Evolutionary conservation across 352 stramenopile genomes (phyloP).

Genomic region (Porosira glacialis): DNA sequence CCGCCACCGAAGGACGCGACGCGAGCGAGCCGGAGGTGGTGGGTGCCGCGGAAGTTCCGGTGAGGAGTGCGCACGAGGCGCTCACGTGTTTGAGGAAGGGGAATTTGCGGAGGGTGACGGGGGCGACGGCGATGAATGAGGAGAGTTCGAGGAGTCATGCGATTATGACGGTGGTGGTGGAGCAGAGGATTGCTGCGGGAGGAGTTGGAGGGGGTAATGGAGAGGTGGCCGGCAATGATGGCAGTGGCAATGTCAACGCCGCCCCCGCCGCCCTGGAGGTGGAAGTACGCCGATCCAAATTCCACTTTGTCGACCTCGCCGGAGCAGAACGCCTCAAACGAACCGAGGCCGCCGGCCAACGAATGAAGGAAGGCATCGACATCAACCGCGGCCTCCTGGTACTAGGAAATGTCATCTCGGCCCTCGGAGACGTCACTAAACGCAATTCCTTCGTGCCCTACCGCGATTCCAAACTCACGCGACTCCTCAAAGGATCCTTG

Average conservation of each 20-base stretch:
- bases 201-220: too few species aligned
- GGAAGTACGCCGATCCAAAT: constrained; percentile 42
- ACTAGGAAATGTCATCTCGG: constrained; percentile 93
- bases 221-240: constrained; percentile 6
- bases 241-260: background rate
- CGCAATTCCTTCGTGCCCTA: constrained; percentile 60
- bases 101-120: constrained; percentile 44
- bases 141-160: constrained; percentile 64
- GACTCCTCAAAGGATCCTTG: constrained; percentile 51
- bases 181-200: constrained; percentile 43
- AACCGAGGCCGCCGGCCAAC: constrained; percentile 82
- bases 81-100: constrained; percentile 57
- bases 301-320: constrained; percentile 88
- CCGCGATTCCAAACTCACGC: constrained; percentile 78
- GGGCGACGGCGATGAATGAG: constrained; percentile 67
- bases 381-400: constrained; percentile 94
- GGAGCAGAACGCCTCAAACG: constrained; percentile 91
- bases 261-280: constrained; percentile 1
- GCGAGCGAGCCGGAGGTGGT: too few species aligned
- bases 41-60: constrained; percentile 4
- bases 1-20: background rate
- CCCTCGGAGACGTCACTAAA: constrained; percentile 81
- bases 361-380: constrained; percentile 91
- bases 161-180: constrained; percentile 73
- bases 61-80: constrained; percentile 51